phyloP scores from a whole-genome alignment of 202 grass and related monocot genomes.

The Setaria italica region DNA sequence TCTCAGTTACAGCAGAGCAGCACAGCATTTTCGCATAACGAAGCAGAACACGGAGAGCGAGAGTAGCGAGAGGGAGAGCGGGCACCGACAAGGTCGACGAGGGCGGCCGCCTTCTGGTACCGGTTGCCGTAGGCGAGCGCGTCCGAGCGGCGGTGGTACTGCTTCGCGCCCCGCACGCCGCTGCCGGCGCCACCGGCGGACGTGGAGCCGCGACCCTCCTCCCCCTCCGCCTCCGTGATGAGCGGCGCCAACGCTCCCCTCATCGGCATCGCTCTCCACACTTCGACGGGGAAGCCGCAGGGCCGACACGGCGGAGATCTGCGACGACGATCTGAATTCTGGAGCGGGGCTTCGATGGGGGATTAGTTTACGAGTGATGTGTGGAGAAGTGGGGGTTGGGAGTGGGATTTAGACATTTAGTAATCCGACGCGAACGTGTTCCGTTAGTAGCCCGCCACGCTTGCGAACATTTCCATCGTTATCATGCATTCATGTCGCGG shows the following conservation, averaged over 20 bases:
- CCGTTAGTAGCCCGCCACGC: slow-evolving; percentile 33
- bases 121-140: slow-evolving; percentile 83
- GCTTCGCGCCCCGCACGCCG: slow-evolving; percentile 46
- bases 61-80: neutral
- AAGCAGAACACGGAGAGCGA: slow-evolving; percentile 9
- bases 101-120: slow-evolving; percentile 98
- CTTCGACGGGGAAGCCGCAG: neutral
- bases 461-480: neutral
- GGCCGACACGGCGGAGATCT: slow-evolving; percentile 43
- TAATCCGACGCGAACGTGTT: slow-evolving; percentile 28
- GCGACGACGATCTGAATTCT: slow-evolving; percentile 2
- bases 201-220: neutral
- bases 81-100: slow-evolving; percentile 85
- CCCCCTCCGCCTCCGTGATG: slow-evolving; percentile 54
- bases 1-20: neutral
- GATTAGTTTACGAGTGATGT: neutral
- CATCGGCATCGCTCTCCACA: slow-evolving; percentile 17
- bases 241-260: slow-evolving; percentile 60
- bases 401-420: neutral
- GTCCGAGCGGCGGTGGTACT: slow-evolving; percentile 62
- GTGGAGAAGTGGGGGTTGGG: neutral
- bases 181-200: slow-evolving; percentile 20
- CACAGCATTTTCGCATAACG: neutral
- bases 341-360: neutral
- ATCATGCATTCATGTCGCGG: neutral